Percentiles rank a stretch among this genome's conserved stretches.
Conservation (phyloP, 2,329 filamentous ascomycete genomes). For the Coniochaeta sp. region DNA sequence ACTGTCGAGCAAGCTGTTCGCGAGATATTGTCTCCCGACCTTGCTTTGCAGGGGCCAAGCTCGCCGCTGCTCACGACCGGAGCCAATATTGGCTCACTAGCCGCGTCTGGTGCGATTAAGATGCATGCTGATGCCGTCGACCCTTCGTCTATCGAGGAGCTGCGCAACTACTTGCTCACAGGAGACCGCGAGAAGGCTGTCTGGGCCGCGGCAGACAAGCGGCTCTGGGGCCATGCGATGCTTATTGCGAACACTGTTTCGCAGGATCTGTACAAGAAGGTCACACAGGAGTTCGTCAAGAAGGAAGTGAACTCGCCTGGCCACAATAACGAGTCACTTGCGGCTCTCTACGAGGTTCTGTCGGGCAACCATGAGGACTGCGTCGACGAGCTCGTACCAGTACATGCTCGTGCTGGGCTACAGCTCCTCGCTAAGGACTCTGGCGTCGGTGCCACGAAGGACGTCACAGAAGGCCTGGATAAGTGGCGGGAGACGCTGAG, state of each 20-base stretch:
- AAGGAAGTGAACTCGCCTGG: constrained; percentile 84
- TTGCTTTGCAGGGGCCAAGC: constrained; percentile 20
- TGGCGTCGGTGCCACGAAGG: constrained; percentile 53
- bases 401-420: constrained; percentile 84
- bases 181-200: constrained; percentile 88
- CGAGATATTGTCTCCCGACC: constrained; percentile 60
- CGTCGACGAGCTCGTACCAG: constrained; percentile 89
- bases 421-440: constrained; percentile 79
- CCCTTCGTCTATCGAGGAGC: constrained; percentile 58
- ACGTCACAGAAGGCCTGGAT: constrained; percentile 77
- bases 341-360: constrained; percentile 87
- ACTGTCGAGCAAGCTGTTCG: constrained; percentile 69
- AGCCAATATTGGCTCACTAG: constrained; percentile 9
- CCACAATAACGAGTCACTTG: constrained; percentile 77
- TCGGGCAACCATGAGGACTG: constrained; percentile 93
- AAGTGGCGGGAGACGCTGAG: constrained; percentile 90
- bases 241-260: constrained; percentile 75
- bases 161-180: constrained; percentile 66
- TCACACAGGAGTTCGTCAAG: constrained; percentile 90
- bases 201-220: constrained; percentile 87
- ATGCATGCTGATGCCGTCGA: constrained; percentile 57
- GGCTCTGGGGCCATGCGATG: constrained; percentile 94
- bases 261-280: constrained; percentile 80
- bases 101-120: constrained; percentile 16
- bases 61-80: constrained; percentile 19